Evolutionary conservation across 257 asterid species (phyloP), one percentile per base, ranked within the genome.

Genomic region (Solanum sitiens): DNA sequence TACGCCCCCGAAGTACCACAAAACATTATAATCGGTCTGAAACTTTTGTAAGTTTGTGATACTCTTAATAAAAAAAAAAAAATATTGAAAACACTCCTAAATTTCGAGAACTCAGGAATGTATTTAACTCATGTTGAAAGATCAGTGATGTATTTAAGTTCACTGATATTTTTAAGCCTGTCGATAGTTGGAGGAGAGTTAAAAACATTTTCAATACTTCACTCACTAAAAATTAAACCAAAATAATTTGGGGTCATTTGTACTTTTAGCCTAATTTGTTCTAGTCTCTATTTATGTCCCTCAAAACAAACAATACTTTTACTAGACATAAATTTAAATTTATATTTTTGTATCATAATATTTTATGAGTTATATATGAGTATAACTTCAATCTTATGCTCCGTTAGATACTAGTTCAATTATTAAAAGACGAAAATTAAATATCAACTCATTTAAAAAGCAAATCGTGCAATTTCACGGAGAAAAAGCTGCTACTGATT

Each of bases 131-230:
- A 56, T 56, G 11, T 56, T 56, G 11, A 2, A 56, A 56, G 65
- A 56, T 0, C 2, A 18, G 4, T 7, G 0, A 1, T 18, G 0
- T 7, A 7, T 53, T 53, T 53, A 18, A 53, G 4, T 7, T 18
- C n/a, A 53, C n/a, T 18, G 18, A 53, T 56, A 56, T 56, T 56
- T 56, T 7, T 56, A 56, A 56, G 0, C 1, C 65, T 56, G 0
- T 1, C 11, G 18, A 56, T 56, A 2, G n/a, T 56, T 56, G 15
- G 61, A 15, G 1, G 9, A 6, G 21, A 15, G 3, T 50, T 1
- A 56, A 0, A 0, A 0, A 56, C 3, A 18, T 7, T 18, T 56
- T 56, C 5, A 56, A 56, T 56, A 18, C 1, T 7, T 15, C 8
- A 50, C 8, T 50, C 61, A 15, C 21, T 18, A 56, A 7, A 56